Percentiles rank a stretch among this genome's conserved stretches.
Conservation (phyloP, 768 basidiomycete species). For the Hemileccinum rubropunctum region DNA sequence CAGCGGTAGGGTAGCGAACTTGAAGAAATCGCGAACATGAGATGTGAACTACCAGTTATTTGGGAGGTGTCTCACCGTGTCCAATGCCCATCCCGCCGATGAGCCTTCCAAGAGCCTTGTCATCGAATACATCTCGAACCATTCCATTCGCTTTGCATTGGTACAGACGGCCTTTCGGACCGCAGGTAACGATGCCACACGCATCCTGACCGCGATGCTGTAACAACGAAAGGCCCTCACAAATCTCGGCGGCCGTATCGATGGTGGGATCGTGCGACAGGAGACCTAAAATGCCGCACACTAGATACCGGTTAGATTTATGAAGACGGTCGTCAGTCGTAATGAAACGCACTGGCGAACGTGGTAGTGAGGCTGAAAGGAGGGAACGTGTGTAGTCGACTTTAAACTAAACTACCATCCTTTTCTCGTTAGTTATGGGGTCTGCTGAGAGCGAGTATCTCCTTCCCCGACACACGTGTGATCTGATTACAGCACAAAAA, state of each 20-base stretch:
- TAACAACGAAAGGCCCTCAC: conserved; percentile 90
- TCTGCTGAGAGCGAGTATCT: background rate
- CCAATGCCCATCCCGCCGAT: conserved; percentile 97
- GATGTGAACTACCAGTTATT: background rate
- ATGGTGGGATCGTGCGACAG: conserved; percentile 73
- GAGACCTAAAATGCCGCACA: conserved; percentile 94
- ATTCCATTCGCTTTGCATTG: conserved; percentile 99
- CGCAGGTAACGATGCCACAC: conserved; percentile 95
- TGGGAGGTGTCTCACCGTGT: conserved; percentile 61
- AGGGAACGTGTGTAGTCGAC: conserved; percentile 4
- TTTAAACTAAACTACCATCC: conserved; percentile 5
- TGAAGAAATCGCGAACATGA: conserved; percentile 11
- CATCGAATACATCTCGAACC: conserved; percentile 96
- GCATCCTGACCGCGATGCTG: conserved; percentile 99
- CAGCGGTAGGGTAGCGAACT: conserved; percentile 99
- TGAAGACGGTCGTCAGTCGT: background rate
- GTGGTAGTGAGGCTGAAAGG: conserved; percentile 4
- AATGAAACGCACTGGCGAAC: conserved; percentile 28
- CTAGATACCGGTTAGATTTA: conserved; percentile 30
- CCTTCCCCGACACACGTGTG: background rate
- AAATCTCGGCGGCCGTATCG: conserved; percentile 84
- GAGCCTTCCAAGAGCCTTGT: conserved; percentile 67
- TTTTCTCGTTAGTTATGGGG: conserved; percentile 8
- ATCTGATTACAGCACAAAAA: background rate
- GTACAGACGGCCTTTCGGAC: conserved; percentile 90